Base-by-base conservation (phyloP, 2,329 filamentous ascomycete genomes). In the Colletotrichum lupini region DNA sequence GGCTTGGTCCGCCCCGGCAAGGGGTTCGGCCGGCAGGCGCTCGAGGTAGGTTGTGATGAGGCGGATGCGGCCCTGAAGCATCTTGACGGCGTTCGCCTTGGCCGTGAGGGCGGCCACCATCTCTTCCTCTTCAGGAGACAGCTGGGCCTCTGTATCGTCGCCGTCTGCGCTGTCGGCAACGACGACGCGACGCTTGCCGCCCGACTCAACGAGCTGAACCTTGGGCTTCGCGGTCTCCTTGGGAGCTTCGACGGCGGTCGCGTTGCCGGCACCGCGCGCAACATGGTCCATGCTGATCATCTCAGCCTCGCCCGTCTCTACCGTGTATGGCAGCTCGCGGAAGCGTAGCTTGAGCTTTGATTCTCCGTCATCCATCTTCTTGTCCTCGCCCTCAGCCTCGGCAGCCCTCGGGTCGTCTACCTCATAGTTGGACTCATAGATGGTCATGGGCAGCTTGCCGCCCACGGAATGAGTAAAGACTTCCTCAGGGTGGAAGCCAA, bases 241-340 rank as follows among this genome's bases (percentile, higher is more conserved):
- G 67, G 78, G 75, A 11, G 78, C 76, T 32, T 78, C 77, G 49
- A 90, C 85, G 37, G 91, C 91, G 12, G 93, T 92, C 28, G 95
- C 95, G 78, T 94, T 96, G 60, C 94, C 94, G 59, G 93, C 94
- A 52, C 94, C 94, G 65, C 92, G 92, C 0, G 96, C 95, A 24
- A 99, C 93, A 76, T 95, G 97, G 82, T 98, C 95, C 79, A 99
- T 94, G 77, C 94, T 94, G 76, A 99, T 98, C 95, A 98, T 98
- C 83, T 99, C 97, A 1, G 95, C 95, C 82, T 98, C 95, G 11
- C 94, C 95, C 0, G 95, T 98, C 84, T 98, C 97, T 2, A 98
- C 92, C 0, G 93, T 93, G 82, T 97, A 98, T 1, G 93, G 91
- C 11, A 98, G 84, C 79, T 97, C 93, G 73, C 92, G 90, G 83